Evolutionary conservation across 768 basidiomycete species (phyloP).

Genomic region (Phylloporus sp.): DNA sequence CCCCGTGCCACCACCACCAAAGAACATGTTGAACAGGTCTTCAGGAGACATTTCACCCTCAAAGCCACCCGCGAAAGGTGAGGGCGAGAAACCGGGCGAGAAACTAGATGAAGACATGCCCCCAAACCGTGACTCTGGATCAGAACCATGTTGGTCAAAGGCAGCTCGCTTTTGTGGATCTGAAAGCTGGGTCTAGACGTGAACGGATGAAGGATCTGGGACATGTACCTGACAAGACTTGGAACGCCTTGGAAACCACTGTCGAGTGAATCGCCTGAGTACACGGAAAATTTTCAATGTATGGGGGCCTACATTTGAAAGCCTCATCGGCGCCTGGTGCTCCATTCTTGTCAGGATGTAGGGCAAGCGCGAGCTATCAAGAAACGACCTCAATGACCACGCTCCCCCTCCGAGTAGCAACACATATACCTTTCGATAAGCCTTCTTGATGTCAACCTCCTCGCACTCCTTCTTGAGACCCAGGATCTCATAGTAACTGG

Average conservation of each 20-base stretch:
- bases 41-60: constrained; percentile 91
- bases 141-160: constrained; percentile 79
- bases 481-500: constrained; percentile 93
- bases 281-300: background rate
- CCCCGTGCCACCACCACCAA: constrained; percentile 60
- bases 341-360: constrained; percentile 93
- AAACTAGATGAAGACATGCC: constrained; percentile 61
- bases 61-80: constrained; percentile 52
- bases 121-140: constrained; percentile 80
- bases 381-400: constrained; percentile 7
- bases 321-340: constrained; percentile 99
- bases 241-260: constrained; percentile 99
- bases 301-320: constrained; percentile 78
- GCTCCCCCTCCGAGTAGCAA: constrained; percentile 6
- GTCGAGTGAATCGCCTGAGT: constrained; percentile 6
- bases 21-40: constrained; percentile 98
- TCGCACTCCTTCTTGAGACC: constrained; percentile 75
- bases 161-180: constrained; percentile 88
- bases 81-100: constrained; percentile 47
- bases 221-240: constrained; percentile 74
- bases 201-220: background rate
- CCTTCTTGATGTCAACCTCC: constrained; percentile 85
- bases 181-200: constrained; percentile 19
- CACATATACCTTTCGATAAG: constrained; percentile 83
- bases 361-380: constrained; percentile 73